Evolutionary conservation across 1,284 basidiomycete genomes (phyloP).

Genomic region (Trichosporon ovoides): DNA sequence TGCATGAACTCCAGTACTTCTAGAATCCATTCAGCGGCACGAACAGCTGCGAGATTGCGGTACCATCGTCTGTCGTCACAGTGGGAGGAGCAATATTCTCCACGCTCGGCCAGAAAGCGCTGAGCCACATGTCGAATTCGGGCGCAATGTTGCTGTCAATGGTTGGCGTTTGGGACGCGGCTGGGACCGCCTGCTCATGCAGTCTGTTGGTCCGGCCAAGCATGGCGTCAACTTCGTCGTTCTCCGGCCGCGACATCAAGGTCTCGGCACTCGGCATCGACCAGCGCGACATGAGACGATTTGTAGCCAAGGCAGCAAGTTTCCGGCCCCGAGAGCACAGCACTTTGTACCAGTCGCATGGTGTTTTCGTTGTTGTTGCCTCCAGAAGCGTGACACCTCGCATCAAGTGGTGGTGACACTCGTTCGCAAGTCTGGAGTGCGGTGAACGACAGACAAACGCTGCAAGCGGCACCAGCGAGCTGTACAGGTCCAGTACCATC

Average conservation of each 20-base stretch:
- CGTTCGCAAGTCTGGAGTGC: not conserved
- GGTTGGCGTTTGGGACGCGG: not conserved
- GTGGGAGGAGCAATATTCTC: not conserved
- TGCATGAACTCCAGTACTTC: not conserved
- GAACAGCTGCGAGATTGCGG: not conserved
- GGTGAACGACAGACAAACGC: not conserved
- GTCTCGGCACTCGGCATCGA: not conserved
- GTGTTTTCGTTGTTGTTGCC: not conserved
- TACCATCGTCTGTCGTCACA: not conserved
- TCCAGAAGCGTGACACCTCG: not conserved
- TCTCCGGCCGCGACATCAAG: not conserved
- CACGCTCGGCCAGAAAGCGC: not conserved
- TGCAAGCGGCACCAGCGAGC: not conserved
- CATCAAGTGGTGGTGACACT: not conserved
- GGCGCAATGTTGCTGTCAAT: not conserved
- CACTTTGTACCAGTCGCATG: not conserved
- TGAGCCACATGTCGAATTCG: constrained; percentile 1
- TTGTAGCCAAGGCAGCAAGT: not conserved
- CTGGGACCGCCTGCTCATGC: not conserved
- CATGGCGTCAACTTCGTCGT: not conserved
- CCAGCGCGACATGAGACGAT: not conserved
- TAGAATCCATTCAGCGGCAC: constrained; percentile 1
- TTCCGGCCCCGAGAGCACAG: not conserved
- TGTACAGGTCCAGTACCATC: constrained; percentile 1
- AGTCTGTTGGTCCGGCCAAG: not conserved